Evolutionary conservation across 257 asterid species (phyloP), one percentile per base, ranked within the genome.

Genomic region (Lithospermum erythrorhizon): DNA sequence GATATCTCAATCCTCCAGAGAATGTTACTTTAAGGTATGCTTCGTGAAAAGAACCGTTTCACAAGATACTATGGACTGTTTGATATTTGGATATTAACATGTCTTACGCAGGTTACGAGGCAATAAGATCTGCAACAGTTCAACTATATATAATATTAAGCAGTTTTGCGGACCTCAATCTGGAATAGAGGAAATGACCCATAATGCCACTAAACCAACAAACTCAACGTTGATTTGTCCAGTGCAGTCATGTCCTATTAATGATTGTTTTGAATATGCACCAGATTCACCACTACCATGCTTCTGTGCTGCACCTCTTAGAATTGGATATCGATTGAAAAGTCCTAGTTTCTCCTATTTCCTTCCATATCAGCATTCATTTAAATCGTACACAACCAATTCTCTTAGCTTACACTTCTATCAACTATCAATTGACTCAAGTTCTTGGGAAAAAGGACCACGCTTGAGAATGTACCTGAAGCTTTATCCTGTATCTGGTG

Each of bases 251-350:
- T 79, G 84, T 61, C 84, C 81, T 1, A 62, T 62, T n/a, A 79
- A 72, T 61, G 70, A 72, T 61, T 67, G 73, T 59, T 79, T 61
- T 23, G 84, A 79, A 70, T 75, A 70, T 71, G 81, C 68, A 35
- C 73, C 75, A 14, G 74, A 58, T 22, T 70, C 79, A 62, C 79
- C 84, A 49, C 18, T 57, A 61, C 70, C 71, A 16, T 79, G 84
- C 81, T 79, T 73, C 59, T 79, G 84, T 68, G 79, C 84, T 32
- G 70, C 84, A 55, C 84, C 84, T 21, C 60, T 79, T 61, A 65
- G 76, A 72, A 75, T 79, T 32, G 81, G 84, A 63, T 75, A 79
- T 58, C 65, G 84, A 53, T 71, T 79, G 23, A 79, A 79, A 70
- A 79, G 84, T 68, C 81, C 84, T 62, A 79, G 84, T 55, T 72